phyloP scores from a whole-genome alignment of 495 filamentous ascomycete species.

The Pyronema domesticum region DNA sequence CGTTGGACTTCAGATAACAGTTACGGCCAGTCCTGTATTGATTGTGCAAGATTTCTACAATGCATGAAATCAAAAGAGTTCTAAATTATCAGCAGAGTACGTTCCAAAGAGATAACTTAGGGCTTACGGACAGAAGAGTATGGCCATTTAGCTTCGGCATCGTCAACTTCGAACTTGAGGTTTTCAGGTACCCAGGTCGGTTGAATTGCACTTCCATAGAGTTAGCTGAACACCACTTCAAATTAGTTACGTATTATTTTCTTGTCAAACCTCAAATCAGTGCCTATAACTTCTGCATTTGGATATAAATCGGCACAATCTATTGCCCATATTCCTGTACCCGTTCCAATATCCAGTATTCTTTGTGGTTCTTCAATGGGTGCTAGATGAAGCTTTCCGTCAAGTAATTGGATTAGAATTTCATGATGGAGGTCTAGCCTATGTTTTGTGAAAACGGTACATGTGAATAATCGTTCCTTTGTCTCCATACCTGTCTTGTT shows the following conservation, averaged over 20 bases:
- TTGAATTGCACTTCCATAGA: neutral
- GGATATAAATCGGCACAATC: neutral
- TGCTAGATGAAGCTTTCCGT: slow-evolving; percentile 38
- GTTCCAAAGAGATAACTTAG: neutral
- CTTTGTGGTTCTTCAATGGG: slow-evolving; percentile 39
- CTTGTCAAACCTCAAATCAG: neutral
- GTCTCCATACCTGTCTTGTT: too few relatives aligned
- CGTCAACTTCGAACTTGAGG: slow-evolving; percentile 36
- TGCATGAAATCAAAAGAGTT: slow-evolving; percentile 43
- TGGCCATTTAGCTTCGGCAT: slow-evolving; percentile 36
- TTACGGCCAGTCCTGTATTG: slow-evolving; percentile 23
- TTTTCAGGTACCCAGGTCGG: slow-evolving; percentile 32
- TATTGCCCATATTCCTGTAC: slow-evolving; percentile 11
- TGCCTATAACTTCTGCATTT: neutral
- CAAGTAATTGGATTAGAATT: slow-evolving; percentile 31
- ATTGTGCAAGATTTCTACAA: slow-evolving; percentile 36
- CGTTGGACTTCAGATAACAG: neutral
- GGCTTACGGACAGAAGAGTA: slow-evolving; percentile 27
- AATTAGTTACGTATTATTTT: neutral
- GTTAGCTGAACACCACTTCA: neutral
- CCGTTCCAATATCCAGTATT: slow-evolving; percentile 49
- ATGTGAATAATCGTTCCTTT: too few relatives aligned
- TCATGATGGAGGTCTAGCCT: slow-evolving; percentile 34
- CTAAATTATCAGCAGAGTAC: neutral
- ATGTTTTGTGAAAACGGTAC: too few relatives aligned